Evolutionary conservation across 345 rosid species (phyloP).

Genomic region (Heritiera littoralis): DNA sequence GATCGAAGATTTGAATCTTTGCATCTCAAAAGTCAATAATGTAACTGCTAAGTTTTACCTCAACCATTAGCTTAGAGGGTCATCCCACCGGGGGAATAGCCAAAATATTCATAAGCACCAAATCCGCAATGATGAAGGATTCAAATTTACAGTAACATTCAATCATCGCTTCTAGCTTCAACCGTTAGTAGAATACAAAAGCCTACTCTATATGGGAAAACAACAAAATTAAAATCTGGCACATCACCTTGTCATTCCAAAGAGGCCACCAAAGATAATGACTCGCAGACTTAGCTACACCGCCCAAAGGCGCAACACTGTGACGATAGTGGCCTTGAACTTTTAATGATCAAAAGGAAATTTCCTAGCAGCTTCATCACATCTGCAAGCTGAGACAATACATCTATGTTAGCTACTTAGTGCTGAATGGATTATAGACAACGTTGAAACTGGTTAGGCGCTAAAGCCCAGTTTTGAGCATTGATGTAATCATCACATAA

Average conservation of each 20-base stretch:
- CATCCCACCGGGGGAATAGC: neutral
- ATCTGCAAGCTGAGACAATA: conserved; percentile 10
- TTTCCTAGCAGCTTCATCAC: neutral
- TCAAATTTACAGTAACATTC: neutral
- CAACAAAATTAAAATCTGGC: neutral
- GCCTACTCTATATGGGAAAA: neutral
- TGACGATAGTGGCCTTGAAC: neutral
- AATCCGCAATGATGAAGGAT: neutral
- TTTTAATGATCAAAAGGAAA: neutral
- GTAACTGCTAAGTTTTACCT: neutral
- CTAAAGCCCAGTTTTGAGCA: neutral
- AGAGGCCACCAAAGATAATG: neutral
- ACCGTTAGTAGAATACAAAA: neutral
- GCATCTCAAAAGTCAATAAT: neutral
- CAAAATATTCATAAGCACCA: neutral
- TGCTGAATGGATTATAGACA: neutral
- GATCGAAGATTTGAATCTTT: neutral
- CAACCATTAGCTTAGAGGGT: neutral
- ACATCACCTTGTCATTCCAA: neutral
- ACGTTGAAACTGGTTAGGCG: neutral
- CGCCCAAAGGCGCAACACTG: neutral
- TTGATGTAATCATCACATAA: neutral
- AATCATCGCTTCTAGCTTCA: neutral
- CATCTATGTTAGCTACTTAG: neutral
- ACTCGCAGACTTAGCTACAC: neutral